phyloP scores from a whole-genome alignment of 331 rosid genomes.

The Telfairia occidentalis region DNA sequence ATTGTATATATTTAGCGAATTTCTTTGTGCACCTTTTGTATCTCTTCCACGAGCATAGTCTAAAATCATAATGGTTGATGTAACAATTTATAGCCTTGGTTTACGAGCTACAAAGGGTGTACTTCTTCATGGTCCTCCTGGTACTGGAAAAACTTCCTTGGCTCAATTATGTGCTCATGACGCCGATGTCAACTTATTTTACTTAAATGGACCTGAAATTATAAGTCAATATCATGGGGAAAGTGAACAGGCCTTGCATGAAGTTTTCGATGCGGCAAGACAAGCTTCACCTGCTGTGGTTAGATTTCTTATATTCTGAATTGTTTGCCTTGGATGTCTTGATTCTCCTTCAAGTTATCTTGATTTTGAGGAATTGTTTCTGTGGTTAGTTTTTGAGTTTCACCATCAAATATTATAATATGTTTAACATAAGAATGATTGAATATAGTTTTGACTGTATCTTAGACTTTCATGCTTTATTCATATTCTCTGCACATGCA shows the following conservation, averaged over 20 bases:
- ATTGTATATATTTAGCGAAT: background rate
- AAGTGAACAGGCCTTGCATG: constrained; percentile 64
- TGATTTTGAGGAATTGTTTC: background rate
- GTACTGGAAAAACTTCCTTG: constrained; percentile 88
- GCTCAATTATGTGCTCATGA: constrained; percentile 63
- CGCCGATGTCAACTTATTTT: constrained; percentile 57
- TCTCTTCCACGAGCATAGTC: background rate
- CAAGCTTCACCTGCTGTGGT: constrained; percentile 88
- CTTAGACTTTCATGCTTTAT: background rate
- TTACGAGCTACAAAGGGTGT: constrained; percentile 71
- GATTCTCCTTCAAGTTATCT: constrained; percentile 2
- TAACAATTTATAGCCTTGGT: constrained; percentile 51
- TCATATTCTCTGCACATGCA: background rate
- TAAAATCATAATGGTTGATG: background rate
- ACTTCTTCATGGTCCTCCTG: constrained; percentile 94
- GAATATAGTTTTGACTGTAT: background rate
- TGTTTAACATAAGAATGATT: background rate
- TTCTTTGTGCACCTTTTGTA: background rate
- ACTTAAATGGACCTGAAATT: constrained; percentile 76
- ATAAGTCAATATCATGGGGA: constrained; percentile 66
- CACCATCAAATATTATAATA: background rate
- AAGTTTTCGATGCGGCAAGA: constrained; percentile 57
- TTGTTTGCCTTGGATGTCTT: constrained; percentile 15
- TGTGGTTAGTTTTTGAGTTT: background rate
- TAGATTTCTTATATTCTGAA: constrained; percentile 23